Percentiles rank a stretch among this genome's conserved stretches.
Conservation (phyloP, 1,139 yeast species). For the Hyphopichia fennica region DNA sequence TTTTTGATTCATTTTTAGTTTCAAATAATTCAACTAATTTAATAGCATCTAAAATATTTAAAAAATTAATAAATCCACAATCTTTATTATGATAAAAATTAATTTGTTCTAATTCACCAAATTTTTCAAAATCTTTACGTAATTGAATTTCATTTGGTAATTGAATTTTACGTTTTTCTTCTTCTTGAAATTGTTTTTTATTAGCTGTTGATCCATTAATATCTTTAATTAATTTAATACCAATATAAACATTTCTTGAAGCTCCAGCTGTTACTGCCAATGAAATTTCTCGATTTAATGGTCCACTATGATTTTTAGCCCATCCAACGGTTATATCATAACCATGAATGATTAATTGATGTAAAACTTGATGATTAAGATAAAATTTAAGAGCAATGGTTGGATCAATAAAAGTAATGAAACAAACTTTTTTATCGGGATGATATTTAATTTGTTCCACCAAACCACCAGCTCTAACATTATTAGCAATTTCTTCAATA, state of each 20-base stretch:
- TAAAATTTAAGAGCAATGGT: slow-evolving; percentile 42
- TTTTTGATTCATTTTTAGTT: slow-evolving; percentile 16
- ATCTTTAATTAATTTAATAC: slow-evolving; percentile 31
- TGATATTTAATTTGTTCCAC: slow-evolving; percentile 41
- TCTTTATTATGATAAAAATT: slow-evolving; percentile 46
- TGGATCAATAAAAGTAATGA: slow-evolving; percentile 47
- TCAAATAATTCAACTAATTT: slow-evolving; percentile 36
- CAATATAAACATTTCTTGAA: slow-evolving; percentile 49
- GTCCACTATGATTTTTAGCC: slow-evolving; percentile 49
- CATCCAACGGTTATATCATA: slow-evolving; percentile 46
- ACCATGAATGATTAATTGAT: slow-evolving; percentile 48
- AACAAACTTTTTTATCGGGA: slow-evolving; percentile 42
- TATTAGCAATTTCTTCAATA: slow-evolving; percentile 50
- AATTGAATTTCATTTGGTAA: slow-evolving; percentile 45
- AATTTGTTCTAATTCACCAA: slow-evolving; percentile 49
- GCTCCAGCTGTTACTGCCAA: slow-evolving; percentile 52
- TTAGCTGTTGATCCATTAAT: not conserved
- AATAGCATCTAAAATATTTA: slow-evolving; percentile 41
- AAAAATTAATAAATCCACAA: slow-evolving; percentile 47
- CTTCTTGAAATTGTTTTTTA: slow-evolving; percentile 6
- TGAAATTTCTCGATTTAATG: slow-evolving; percentile 36
- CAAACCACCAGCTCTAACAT: slow-evolving; percentile 50
- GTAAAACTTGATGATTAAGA: slow-evolving; percentile 45
- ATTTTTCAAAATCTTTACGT: slow-evolving; percentile 36
- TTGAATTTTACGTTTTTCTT: slow-evolving; percentile 12